Evolutionary conservation across 2,329 filamentous ascomycete genomes (phyloP).

Genomic region (Davidsoniella virescens): DNA sequence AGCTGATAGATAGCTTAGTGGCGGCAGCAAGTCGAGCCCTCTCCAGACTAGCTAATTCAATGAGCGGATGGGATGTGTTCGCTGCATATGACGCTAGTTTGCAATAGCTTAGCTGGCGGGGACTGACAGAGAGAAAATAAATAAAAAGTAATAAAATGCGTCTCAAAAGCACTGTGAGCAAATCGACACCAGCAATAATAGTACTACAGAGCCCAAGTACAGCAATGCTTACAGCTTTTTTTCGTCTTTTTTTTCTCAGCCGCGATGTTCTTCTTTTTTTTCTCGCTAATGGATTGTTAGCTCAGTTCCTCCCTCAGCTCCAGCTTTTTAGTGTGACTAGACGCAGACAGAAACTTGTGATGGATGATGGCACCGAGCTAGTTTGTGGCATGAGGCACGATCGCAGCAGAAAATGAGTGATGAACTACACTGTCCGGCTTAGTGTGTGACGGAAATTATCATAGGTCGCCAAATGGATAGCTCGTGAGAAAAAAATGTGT

Average conservation of each 20-base stretch:
- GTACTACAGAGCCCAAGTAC: not conserved
- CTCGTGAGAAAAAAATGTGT: no score
- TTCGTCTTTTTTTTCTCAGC: not conserved
- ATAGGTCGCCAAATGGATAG: no score
- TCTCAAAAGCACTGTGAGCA: not conserved
- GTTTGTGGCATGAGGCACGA: no score
- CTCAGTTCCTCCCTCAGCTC: not conserved
- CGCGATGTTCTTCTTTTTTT: not conserved
- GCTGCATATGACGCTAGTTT: conserved; percentile 1
- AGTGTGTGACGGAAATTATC: no score
- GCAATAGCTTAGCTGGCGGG: not conserved
- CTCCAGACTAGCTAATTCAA: not conserved
- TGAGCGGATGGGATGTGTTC: not conserved
- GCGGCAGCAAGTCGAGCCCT: not conserved
- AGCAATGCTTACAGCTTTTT: not conserved
- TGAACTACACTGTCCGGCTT: no score
- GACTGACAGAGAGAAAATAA: no score
- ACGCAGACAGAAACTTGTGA: no score
- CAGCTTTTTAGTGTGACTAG: no score
- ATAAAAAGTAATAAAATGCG: not conserved
- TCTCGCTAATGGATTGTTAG: not conserved
- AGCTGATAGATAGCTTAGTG: no score
- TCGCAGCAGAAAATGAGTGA: no score
- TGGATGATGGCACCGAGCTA: no score
- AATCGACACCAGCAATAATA: no score